Base-by-base conservation (phyloP, 129 eudicot species). In the Deinandra increscens region DNA sequence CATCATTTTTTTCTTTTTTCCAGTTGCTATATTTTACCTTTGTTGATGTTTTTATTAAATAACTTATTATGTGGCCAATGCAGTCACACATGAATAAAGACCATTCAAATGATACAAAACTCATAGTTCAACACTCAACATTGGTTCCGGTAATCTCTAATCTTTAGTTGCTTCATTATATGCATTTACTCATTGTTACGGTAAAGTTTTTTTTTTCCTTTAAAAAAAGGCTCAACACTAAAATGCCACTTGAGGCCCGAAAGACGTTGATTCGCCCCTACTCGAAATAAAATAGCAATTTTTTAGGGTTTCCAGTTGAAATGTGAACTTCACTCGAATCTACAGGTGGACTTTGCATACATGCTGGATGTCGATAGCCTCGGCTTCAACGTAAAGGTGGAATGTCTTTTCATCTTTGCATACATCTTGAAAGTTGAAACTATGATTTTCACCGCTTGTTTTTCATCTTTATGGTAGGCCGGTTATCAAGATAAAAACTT, bases 31-130 rank as follows among this genome's bases (percentile, higher is more conserved):
- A 65, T 54, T n/a, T 59, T 0, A 10, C 9, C 19, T 33, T 74
- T 34, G 29, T 34, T 66, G 42, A 9, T 41, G 5, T 9, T 51
- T 4, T 31, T 12, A 34, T 75, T 29, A 18, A 49, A 48, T 49
- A 69, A 36, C 29, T 61, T 71, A 7, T 49, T 70, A 50, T 41
- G 17, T 66, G 56, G 42, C 42, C 42, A 33, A 10, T 76, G 76
- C 85, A 92, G 98, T 92, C 98, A 55, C 98, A 92, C 83, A 92
- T 92, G 98, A 92, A 92, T 75, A 88, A 84, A 77, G 98, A 92
- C 75, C 98, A 92, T 51, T 39, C 64, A 69, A 93, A 87, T 45
- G 97, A 93, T 66, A 93, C 95, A 60, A 87, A 87, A 74, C 86
- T 83, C 63, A 93, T 93, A 50, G 99, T 93, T 73, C 88, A 87